Percentiles rank a stretch among this genome's conserved stretches.
Evolutionary conservation across 176 grass and related monocot species (phyloP).

Genomic region (Lolium perenne): DNA sequence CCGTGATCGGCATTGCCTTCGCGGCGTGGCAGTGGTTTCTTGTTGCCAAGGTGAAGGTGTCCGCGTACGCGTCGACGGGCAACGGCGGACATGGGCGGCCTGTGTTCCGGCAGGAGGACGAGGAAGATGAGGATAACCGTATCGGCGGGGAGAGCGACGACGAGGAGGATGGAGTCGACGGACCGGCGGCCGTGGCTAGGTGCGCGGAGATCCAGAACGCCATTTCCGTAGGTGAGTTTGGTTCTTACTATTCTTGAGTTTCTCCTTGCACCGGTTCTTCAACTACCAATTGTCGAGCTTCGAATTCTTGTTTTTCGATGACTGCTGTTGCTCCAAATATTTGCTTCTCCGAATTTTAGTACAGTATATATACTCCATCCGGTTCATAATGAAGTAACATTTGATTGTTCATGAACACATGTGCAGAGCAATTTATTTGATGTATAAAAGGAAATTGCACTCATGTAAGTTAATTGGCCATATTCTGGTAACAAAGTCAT

Average conservation of each 20-base stretch:
- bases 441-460: neutral
- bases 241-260: neutral
- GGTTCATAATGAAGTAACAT: neutral
- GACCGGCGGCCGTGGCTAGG: conserved; percentile 45
- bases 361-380: neutral
- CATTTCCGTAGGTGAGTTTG: conserved; percentile 69
- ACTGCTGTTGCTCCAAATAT: neutral
- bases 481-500: neutral
- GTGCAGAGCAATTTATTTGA: neutral
- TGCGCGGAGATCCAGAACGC: conserved; percentile 83
- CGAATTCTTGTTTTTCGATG: neutral
- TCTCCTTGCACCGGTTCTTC: neutral
- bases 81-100: conserved; percentile 11
- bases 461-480: neutral
- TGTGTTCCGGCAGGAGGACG: conserved; percentile 31
- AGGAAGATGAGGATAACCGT: conserved; percentile 4
- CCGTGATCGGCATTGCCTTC: conserved; percentile 64
- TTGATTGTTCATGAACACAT: neutral
- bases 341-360: neutral
- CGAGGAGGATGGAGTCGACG: conserved; percentile 37
- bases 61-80: conserved; percentile 29
- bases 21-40: conserved; percentile 71
- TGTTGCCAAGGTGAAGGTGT: conserved; percentile 62
- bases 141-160: conserved; percentile 24
- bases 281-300: neutral